Conservation (phyloP, 441 rosid genomes). For the Pelargonium cotyledonis region DNA sequence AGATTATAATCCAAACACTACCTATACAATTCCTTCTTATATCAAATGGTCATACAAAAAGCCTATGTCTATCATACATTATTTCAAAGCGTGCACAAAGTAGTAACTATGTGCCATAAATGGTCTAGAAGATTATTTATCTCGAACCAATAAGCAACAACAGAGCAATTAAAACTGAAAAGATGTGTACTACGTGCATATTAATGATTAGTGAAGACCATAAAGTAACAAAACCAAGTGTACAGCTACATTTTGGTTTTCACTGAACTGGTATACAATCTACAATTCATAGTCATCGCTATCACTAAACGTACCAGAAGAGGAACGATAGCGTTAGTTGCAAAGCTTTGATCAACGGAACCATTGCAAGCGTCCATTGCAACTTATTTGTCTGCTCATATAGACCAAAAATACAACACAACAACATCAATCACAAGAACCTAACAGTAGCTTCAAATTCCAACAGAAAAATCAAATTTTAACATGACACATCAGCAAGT, state of each 20-base stretch:
- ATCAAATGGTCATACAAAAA: no score
- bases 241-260: not conserved
- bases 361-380: conserved; percentile 77
- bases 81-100: no score
- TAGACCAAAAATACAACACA: conserved; percentile 15
- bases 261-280: not conserved
- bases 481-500: conserved; percentile 12
- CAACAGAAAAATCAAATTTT: conserved; percentile 5
- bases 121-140: no score
- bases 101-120: no score
- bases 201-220: not conserved
- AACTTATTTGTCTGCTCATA: conserved; percentile 58
- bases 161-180: no score
- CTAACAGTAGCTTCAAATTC: not conserved
- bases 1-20: no score
- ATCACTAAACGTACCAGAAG: conserved; percentile 56
- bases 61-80: no score
- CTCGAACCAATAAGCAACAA: not conserved
- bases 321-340: conserved; percentile 79
- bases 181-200: not conserved
- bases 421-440: conserved; percentile 1
- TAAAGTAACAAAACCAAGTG: not conserved
- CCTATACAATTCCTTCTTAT: no score
- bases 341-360: conserved; percentile 81
- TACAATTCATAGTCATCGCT: not conserved